These are phyloP conservation scores for Rhodotorula sp. DNA, from an alignment of 1,284 basidiomycete species.

Conservation along the genomic window DNA sequence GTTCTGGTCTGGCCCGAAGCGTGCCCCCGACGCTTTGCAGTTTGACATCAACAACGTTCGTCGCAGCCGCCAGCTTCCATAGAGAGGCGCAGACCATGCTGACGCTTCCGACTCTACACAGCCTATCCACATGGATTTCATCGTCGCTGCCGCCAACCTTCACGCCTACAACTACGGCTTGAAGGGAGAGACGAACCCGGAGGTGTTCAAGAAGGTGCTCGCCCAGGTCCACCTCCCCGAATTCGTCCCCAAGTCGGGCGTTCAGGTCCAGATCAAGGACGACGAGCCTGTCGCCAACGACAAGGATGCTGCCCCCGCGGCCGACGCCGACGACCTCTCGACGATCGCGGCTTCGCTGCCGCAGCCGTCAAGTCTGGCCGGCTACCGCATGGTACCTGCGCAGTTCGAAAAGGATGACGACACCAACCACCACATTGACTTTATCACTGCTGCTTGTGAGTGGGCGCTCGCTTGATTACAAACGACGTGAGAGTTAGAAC, in stretches of 20 bases:
- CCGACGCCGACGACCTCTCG: slow-evolving; percentile 59
- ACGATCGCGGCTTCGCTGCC: slow-evolving; percentile 69
- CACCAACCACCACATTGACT: slow-evolving; percentile 97
- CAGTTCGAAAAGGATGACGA: slow-evolving; percentile 99
- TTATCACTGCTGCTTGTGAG: slow-evolving; percentile 85
- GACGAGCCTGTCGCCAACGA: slow-evolving; percentile 66
- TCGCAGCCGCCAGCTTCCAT: slow-evolving; percentile 18
- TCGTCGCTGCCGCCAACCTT: slow-evolving; percentile 91
- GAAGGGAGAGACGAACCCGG: slow-evolving; percentile 79
- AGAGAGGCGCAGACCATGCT: neutral
- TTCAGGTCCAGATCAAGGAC: slow-evolving; percentile 94
- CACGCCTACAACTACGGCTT: slow-evolving; percentile 99
- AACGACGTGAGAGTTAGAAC: too few species aligned
- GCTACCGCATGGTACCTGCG: slow-evolving; percentile 89
- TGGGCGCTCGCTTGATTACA: neutral
- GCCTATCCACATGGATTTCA: slow-evolving; percentile 83
- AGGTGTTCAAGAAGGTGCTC: slow-evolving; percentile 78
- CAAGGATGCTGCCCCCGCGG: slow-evolving; percentile 10
- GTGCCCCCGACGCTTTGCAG: slow-evolving; percentile 87
- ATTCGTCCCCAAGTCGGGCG: slow-evolving; percentile 86
- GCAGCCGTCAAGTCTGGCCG: slow-evolving; percentile 84
- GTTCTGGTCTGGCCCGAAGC: slow-evolving; percentile 77
- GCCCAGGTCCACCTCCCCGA: slow-evolving; percentile 86
- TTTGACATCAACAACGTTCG: slow-evolving; percentile 85
- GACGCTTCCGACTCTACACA: slow-evolving; percentile 47